phyloP scores from a whole-genome alignment of 129 eudicot genomes.

The Flaveria robusta region DNA sequence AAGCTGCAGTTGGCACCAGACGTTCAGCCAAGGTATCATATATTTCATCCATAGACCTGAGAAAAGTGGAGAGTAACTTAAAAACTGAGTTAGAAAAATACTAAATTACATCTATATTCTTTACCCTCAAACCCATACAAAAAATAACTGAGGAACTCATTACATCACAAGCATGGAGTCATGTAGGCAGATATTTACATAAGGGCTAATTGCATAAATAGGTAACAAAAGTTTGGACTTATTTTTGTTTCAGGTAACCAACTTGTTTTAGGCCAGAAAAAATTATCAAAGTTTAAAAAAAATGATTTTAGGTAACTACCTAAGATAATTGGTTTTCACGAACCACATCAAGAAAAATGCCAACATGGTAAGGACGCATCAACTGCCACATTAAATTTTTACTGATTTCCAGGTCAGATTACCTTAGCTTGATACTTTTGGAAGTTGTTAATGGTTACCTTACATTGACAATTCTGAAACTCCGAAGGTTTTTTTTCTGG shows the following conservation, averaged over 20 bases:
- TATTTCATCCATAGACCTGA: conserved; percentile 80
- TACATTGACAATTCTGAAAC: background rate
- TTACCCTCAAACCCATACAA: background rate
- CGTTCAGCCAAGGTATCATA: conserved; percentile 88
- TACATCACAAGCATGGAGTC: conserved; percentile 6
- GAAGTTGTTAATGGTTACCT: background rate
- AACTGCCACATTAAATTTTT: background rate
- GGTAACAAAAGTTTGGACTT: background rate
- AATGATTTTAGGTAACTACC: background rate
- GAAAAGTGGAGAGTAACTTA: conserved; percentile 19
- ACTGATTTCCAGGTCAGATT: background rate
- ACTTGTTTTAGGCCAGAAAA: background rate
- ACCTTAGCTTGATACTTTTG: background rate
- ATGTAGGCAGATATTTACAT: background rate
- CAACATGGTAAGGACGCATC: background rate
- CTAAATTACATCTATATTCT: background rate
- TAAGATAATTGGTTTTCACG: background rate
- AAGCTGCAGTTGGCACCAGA: conserved; percentile 81
- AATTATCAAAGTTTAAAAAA: background rate
- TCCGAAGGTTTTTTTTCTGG: background rate
- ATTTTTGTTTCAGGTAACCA: conserved; percentile 2
- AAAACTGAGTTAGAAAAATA: background rate
- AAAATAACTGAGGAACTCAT: conserved; percentile 10
- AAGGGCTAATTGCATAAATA: conserved; percentile 4
- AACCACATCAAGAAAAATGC: background rate